Percentiles rank a stretch among this genome's conserved stretches.
These are phyloP conservation scores for Meyerozyma smithsonii DNA, from an alignment of 1,139 yeast genomes.

Conservation along the genomic window DNA sequence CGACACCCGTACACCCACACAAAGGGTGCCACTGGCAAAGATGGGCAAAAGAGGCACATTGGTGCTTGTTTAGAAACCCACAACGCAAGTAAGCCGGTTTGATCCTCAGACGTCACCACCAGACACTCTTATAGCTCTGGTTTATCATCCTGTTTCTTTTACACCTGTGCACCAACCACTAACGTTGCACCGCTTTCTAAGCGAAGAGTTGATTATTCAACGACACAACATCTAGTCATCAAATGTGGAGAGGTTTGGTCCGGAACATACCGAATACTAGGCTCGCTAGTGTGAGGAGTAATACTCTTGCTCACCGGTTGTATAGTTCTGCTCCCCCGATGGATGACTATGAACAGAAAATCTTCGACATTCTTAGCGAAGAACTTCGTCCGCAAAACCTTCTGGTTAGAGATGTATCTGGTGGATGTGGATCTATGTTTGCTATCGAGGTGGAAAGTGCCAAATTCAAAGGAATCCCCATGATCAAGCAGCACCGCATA, in stretches of 20 bases:
- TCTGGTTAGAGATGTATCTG: constrained; percentile 77
- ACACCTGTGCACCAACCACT: constrained; percentile 1
- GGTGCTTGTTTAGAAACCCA: too few species aligned
- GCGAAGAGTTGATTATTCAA: neutral
- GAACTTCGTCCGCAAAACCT: constrained; percentile 57
- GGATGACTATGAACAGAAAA: constrained; percentile 65
- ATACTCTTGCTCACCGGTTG: neutral
- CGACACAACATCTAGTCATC: neutral
- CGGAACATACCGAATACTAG: neutral
- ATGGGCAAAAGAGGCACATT: too few species aligned
- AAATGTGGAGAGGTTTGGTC: neutral
- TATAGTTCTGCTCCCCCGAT: constrained; percentile 18
- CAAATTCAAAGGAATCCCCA: constrained; percentile 71
- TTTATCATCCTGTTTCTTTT: neutral
- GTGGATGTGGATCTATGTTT: constrained; percentile 98
- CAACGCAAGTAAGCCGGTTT: too few species aligned
- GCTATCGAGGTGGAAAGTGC: constrained; percentile 74
- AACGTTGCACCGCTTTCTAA: neutral
- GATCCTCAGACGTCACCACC: too few species aligned
- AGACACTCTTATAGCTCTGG: neutral
- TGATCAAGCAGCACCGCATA: constrained; percentile 87
- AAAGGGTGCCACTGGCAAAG: too few species aligned
- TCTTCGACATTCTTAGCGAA: constrained; percentile 50
- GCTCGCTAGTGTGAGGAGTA: neutral
- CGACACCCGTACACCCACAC: neutral